These are phyloP conservation scores for Pyricularia pennisetigena DNA, from an alignment of 2,329 filamentous ascomycete genomes.

Conservation along the genomic window DNA sequence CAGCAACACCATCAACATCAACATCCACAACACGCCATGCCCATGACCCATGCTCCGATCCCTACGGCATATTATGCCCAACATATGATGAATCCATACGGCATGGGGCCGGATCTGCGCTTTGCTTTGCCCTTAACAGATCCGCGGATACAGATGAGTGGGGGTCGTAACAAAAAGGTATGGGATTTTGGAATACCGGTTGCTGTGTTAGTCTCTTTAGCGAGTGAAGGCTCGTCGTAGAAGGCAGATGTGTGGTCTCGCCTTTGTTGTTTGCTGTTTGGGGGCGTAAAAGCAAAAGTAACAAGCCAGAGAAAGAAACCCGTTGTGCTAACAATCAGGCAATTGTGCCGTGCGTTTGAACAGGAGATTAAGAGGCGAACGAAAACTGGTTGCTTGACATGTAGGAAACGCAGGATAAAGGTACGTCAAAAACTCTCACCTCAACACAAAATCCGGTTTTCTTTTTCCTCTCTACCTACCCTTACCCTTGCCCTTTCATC, in stretches of 20 bases:
- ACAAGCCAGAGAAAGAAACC: background rate
- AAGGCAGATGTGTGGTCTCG: background rate
- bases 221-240: background rate
- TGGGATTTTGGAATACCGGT: conserved; percentile 11
- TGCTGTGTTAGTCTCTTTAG: background rate
- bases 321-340: background rate
- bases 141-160: conserved; percentile 33
- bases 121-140: conserved; percentile 32
- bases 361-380: conserved; percentile 55
- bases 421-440: conserved; percentile 26
- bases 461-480: conserved; percentile 9
- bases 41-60: conserved; percentile 24
- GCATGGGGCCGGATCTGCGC: conserved; percentile 32
- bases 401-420: conserved; percentile 53
- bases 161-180: conserved; percentile 49
- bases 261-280: background rate
- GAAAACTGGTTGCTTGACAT: conserved; percentile 54
- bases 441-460: background rate
- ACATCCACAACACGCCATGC: conserved; percentile 12
- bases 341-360: background rate
- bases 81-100: conserved; percentile 29
- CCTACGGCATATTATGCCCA: conserved; percentile 29
- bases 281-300: background rate
- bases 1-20: conserved; percentile 13
- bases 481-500: conserved; percentile 8